Base-by-base conservation (phyloP, 2,329 filamentous ascomycete species). In the Chaetothyriales sp. region DNA sequence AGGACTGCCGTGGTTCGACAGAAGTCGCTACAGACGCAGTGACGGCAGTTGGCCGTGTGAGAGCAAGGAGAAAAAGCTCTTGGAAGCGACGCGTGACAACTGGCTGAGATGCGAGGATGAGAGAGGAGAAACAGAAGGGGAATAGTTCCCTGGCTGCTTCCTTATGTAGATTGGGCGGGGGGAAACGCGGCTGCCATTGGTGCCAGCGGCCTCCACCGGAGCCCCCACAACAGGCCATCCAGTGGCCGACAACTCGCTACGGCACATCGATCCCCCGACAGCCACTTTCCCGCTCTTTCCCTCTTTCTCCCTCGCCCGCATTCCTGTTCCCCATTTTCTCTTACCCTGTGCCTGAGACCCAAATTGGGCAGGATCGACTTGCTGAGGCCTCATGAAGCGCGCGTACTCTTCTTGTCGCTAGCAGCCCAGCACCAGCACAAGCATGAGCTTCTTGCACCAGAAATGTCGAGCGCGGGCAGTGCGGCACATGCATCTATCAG, bases 101-200 rank as follows among this genome's bases (percentile, higher is more conserved):
- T 18, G 44, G 44, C 10, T 46, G 44, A 19, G 44, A 13, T 10
- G 8, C 44, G 18, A 28, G 44, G 44, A 18, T n/a, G 44, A 46
- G 44, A 46, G 22, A 28, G 22, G 22, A 46, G 44, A 46, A 46
- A 46, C 44, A 46, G 44, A 46, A 46, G 44, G n/a, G 44, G 44
- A 46, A 46, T 46, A 46, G 44, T 46, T 20, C 44, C 22, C 44
- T 28, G 19, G 9, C 44, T 20, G 19, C 22, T 46, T 28, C 44
- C 44, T 46, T 46, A 46, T 46, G 44, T 46, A 46, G 44, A 46
- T 46, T 46, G 44, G 44, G 22, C 19, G 44, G 19, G 10, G 18
- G 19, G 13, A 20, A 28, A 20, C 22, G 44, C 19, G 19, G 8
- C 44, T 46, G 44, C 22, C 44, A 46, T 46, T 46, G 44, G 44